phyloP scores from a whole-genome alignment of 192 early-diverging fungal species.

The Podila horticola region DNA sequence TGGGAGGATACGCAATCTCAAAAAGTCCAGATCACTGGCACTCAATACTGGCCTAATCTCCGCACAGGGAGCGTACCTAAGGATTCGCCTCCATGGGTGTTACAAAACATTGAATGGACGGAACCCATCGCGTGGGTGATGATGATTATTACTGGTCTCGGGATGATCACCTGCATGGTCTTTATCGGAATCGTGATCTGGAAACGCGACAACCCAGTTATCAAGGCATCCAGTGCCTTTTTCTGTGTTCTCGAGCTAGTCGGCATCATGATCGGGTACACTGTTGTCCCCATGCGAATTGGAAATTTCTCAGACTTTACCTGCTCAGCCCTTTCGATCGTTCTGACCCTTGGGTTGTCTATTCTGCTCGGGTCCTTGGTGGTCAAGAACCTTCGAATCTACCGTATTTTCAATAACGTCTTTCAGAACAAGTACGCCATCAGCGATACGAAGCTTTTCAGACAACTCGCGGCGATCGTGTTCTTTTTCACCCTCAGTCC shows the following conservation, averaged over 20 bases:
- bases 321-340: not conserved
- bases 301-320: not conserved
- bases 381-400: constrained; percentile 18
- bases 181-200: constrained; percentile 11
- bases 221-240: constrained; percentile 19
- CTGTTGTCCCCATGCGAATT: not conserved
- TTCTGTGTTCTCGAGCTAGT: constrained; percentile 10
- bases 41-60: constrained; percentile 1
- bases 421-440: constrained; percentile 18
- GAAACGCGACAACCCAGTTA: constrained; percentile 3
- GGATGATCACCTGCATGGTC: not conserved
- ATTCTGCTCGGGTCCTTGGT: constrained; percentile 5
- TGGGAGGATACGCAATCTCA: not conserved
- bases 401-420: constrained; percentile 14
- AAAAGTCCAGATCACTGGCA: not conserved
- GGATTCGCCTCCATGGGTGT: constrained; percentile 7
- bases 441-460: constrained; percentile 1
- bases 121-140: not conserved
- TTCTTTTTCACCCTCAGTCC: not conserved
- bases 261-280: constrained; percentile 7
- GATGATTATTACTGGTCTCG: not conserved
- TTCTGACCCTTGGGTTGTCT: not conserved
- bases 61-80: not conserved
- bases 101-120: constrained; percentile 7
- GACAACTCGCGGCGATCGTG: not conserved